Percentiles rank a stretch among this genome's conserved stretches.
phyloP scores from a whole-genome alignment of 306 rosid species.

The Medicago ruthenica region DNA sequence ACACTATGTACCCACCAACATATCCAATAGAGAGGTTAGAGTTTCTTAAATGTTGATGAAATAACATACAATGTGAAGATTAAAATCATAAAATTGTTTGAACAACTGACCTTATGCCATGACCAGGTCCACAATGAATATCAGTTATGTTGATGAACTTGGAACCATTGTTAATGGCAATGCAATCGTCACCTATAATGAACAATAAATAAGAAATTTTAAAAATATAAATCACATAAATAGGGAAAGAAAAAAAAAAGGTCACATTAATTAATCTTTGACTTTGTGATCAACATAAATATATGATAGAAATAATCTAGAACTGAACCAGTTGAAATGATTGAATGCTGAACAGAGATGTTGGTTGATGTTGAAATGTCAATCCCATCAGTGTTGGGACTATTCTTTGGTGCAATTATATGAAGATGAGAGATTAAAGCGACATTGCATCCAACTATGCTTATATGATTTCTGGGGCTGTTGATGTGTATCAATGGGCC shows the following conservation, averaged over 20 bases:
- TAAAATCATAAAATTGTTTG: too few relatives aligned
- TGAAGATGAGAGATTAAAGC: not conserved
- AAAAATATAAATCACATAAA: too few relatives aligned
- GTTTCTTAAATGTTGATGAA: not conserved
- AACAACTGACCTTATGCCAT: not conserved
- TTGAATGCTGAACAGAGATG: not conserved
- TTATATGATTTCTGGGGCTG: not conserved
- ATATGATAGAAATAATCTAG: too few relatives aligned
- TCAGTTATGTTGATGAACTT: not conserved
- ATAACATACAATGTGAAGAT: not conserved
- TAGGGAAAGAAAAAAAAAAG: too few relatives aligned
- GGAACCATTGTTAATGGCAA: not conserved
- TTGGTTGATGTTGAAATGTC: not conserved
- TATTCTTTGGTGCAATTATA: not conserved
- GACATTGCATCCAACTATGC: not conserved
- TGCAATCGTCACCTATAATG: not conserved
- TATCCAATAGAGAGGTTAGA: not conserved
- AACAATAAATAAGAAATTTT: not conserved
- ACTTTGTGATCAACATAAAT: not conserved
- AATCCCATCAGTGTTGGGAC: not conserved
- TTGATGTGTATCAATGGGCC: not conserved
- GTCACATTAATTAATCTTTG: too few relatives aligned
- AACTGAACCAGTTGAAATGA: not conserved
- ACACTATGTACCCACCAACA: not conserved
- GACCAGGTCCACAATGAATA: not conserved